These are phyloP conservation scores for Phytopythium vexans DNA, from an alignment of 352 stramenopile species.

Conservation along the genomic window DNA sequence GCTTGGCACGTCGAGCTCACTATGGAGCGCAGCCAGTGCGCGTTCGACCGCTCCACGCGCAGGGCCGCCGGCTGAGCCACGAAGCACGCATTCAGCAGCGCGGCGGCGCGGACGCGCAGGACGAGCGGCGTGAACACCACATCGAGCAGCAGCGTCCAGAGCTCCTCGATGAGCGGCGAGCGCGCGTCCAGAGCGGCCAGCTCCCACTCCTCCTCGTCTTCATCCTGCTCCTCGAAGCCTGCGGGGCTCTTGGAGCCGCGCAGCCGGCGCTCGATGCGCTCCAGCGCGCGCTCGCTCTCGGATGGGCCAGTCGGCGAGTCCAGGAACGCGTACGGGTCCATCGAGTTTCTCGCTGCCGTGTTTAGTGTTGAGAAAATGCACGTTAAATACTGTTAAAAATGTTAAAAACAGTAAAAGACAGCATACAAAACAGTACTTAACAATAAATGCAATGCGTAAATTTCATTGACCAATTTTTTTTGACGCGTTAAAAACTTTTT, in stretches of 20 bases:
- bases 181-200: slow-evolving; percentile 16
- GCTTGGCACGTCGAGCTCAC: slow-evolving; percentile 71
- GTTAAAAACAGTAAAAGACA: too few species aligned
- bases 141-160: slow-evolving; percentile 66
- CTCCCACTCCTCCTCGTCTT: slow-evolving; percentile 6
- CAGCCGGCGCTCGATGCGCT: slow-evolving; percentile 41
- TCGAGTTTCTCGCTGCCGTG: too few species aligned
- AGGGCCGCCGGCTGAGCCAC: slow-evolving; percentile 14
- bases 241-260: slow-evolving; percentile 4
- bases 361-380: too few species aligned
- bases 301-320: slow-evolving; percentile 55
- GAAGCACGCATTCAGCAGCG: slow-evolving; percentile 54
- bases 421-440: too few species aligned
- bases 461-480: too few species aligned
- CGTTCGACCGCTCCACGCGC: slow-evolving; percentile 9
- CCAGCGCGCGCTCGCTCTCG: slow-evolving; percentile 43
- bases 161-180: slow-evolving; percentile 28
- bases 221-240: background rate
- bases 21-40: slow-evolving; percentile 57
- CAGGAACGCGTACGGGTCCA: slow-evolving; percentile 12
- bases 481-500: too few species aligned
- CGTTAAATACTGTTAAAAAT: too few species aligned
- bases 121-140: slow-evolving; percentile 65
- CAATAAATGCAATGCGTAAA: too few species aligned
- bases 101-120: slow-evolving; percentile 55